Conservation (phyloP, 2,329 filamentous ascomycete species). For the Bipolaris bicolor region DNA sequence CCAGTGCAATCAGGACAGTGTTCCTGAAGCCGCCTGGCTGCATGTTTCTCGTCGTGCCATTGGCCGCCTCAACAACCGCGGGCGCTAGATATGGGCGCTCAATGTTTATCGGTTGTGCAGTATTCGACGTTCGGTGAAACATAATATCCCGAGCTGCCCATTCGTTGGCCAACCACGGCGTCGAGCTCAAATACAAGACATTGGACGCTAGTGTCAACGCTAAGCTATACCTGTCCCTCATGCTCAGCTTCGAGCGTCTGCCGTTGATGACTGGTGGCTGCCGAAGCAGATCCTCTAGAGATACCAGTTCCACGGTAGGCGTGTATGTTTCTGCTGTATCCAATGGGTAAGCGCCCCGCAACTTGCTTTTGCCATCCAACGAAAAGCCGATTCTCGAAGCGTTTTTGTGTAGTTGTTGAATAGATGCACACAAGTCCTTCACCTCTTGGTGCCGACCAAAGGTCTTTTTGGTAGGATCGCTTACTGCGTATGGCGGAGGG, state of each 20-base stretch:
- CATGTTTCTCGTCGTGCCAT: conserved; percentile 7
- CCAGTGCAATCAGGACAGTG: conserved; percentile 43
- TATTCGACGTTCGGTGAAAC: conserved; percentile 34
- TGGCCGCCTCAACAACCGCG: conserved; percentile 9
- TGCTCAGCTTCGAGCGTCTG: conserved; percentile 37
- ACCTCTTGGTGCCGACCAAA: conserved; percentile 35
- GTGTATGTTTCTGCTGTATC: conserved; percentile 20
- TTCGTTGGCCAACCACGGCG: conserved; percentile 45
- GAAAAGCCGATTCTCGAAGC: conserved; percentile 42
- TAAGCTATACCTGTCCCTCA: conserved; percentile 45
- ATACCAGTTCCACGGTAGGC: conserved; percentile 30
- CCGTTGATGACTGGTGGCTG: conserved; percentile 35
- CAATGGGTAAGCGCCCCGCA: conserved; percentile 39
- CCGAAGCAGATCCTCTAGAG: conserved; percentile 41
- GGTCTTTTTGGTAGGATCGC: conserved; percentile 24
- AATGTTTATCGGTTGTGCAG: conserved; percentile 34
- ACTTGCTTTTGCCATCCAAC: conserved; percentile 39
- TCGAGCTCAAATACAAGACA: conserved; percentile 46
- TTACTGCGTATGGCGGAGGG: conserved; percentile 40
- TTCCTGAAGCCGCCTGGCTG: conserved; percentile 39
- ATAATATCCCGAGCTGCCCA: conserved; percentile 45
- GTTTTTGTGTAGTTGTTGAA: conserved; percentile 34
- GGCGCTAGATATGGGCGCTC: conserved; percentile 43
- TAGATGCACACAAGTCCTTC: conserved; percentile 46
- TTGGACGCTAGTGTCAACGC: conserved; percentile 47